These are phyloP conservation scores for Paramecium biaurelia DNA, from an alignment of 73 alveolate species.

Conservation along the genomic window DNA sequence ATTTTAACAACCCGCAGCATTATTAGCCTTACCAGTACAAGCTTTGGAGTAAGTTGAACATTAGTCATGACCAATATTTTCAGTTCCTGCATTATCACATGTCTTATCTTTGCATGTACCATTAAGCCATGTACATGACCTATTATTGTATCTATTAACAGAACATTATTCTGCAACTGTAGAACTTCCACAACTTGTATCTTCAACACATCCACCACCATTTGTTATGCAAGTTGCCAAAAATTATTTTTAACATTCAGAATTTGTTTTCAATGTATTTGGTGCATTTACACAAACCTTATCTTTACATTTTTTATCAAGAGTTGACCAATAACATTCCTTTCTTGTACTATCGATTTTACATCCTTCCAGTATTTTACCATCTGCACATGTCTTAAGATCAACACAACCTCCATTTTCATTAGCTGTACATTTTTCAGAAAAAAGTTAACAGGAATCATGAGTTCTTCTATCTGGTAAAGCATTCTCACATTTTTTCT, in stretches of 20 bases:
- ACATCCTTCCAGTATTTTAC: neutral
- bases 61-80: neutral
- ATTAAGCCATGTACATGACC: neutral
- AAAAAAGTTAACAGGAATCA: neutral
- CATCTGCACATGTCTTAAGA: neutral
- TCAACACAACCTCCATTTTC: neutral
- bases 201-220: neutral
- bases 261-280: neutral
- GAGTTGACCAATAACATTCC: neutral
- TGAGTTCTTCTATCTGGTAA: neutral
- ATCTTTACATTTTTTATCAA: neutral
- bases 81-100: constrained; percentile 3
- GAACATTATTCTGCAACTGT: neutral
- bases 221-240: neutral
- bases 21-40: neutral
- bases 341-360: neutral
- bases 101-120: neutral
- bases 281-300: constrained; percentile 15
- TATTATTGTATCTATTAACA: neutral
- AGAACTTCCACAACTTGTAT: neutral
- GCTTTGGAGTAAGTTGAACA: neutral
- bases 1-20: neutral
- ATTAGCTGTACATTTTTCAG: neutral
- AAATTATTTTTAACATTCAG: neutral
- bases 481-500: neutral